phyloP scores from a whole-genome alignment of 2,329 filamentous ascomycete genomes.

The Didymosphaeria variabile region DNA sequence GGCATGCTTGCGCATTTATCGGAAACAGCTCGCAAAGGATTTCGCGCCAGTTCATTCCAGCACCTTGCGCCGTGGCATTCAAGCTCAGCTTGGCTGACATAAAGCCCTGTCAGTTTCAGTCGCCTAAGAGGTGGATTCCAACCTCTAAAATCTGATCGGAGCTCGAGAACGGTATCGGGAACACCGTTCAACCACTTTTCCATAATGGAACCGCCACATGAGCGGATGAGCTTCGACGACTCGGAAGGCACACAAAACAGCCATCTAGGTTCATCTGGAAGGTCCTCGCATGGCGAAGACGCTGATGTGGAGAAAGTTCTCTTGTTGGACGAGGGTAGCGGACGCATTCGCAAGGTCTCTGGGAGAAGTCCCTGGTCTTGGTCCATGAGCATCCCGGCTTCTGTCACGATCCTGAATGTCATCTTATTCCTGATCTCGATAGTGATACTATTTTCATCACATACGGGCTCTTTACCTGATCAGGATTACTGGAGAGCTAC shows the following conservation, averaged over 20 bases:
- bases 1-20: background rate
- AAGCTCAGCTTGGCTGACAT: background rate
- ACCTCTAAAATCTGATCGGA: background rate
- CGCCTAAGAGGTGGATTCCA: background rate
- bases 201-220: background rate
- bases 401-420: slow-evolving; percentile 8
- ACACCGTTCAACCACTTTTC: background rate
- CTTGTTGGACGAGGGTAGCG: slow-evolving; percentile 1
- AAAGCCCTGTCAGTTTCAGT: background rate
- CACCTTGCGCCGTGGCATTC: background rate
- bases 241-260: background rate
- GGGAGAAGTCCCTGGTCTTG: slow-evolving; percentile 1
- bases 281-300: background rate
- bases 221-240: background rate
- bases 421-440: slow-evolving; percentile 6
- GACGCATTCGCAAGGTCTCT: background rate
- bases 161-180: background rate
- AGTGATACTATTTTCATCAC: slow-evolving; percentile 8
- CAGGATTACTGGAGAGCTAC: slow-evolving; percentile 19
- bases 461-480: background rate
- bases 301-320: slow-evolving; percentile 13
- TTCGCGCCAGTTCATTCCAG: background rate
- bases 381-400: background rate
- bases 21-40: background rate
- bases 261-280: background rate